Percentiles rank a stretch among this genome's conserved stretches.
These are phyloP conservation scores for Lablab purpureus DNA, from an alignment of 306 rosid genomes.

Conservation along the genomic window DNA sequence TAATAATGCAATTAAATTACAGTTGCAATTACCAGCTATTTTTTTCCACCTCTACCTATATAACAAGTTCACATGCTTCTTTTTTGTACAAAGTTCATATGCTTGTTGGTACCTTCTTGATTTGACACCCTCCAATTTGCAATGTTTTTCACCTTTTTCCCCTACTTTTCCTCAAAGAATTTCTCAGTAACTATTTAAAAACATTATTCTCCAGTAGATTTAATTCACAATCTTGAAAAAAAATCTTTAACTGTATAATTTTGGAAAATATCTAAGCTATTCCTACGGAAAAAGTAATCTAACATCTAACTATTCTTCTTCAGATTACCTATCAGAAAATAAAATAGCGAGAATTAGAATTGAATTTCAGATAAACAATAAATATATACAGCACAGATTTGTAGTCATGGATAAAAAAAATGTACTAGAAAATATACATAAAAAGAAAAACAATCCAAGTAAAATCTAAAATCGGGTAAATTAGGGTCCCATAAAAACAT, in stretches of 20 bases:
- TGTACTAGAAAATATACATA: background rate
- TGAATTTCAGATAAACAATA: background rate
- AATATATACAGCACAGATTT: background rate
- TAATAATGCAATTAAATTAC: constrained; percentile 37
- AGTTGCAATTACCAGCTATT: constrained; percentile 20
- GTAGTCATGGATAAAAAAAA: background rate
- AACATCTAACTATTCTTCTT: background rate
- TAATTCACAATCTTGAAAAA: background rate
- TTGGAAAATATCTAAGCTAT: background rate
- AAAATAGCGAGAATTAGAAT: background rate
- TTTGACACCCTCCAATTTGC: constrained; percentile 1
- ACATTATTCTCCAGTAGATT: background rate
- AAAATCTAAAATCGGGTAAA: background rate
- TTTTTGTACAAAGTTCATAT: constrained; percentile 15
- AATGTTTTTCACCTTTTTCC: constrained; percentile 5
- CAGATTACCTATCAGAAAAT: background rate
- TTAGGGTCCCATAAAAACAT: background rate
- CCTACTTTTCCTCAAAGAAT: background rate
- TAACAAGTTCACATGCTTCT: constrained; percentile 37
- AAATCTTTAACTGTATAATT: background rate
- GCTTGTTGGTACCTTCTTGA: constrained; percentile 35
- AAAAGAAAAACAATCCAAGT: background rate
- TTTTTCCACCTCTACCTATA: constrained; percentile 23
- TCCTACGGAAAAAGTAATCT: background rate
- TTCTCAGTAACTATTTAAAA: background rate